These are phyloP conservation scores for Nadsonia fulvescens DNA, from an alignment of 805 yeast genomes.

Conservation along the genomic window DNA sequence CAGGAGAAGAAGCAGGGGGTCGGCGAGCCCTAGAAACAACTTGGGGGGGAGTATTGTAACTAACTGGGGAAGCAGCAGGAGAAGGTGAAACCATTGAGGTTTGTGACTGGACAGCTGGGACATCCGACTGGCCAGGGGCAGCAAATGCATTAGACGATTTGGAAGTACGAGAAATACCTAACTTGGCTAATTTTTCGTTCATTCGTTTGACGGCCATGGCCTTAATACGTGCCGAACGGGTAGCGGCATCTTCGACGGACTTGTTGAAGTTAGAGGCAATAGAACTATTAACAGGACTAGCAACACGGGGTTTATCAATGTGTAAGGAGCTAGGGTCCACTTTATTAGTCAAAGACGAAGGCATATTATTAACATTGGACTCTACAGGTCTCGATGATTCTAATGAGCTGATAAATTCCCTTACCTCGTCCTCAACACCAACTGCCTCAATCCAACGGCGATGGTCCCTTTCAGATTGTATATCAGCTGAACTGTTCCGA, in stretches of 20 bases:
- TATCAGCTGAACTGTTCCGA: constrained; percentile 20
- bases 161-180: constrained; percentile 35
- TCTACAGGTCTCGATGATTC: constrained; percentile 7
- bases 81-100: constrained; percentile 4
- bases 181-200: constrained; percentile 69
- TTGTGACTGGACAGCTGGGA: constrained; percentile 1
- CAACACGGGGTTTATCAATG: constrained; percentile 2
- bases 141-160: constrained; percentile 3
- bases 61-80: constrained; percentile 5
- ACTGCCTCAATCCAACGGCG: constrained; percentile 69
- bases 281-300: constrained; percentile 3
- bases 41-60: background rate
- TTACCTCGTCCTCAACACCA: constrained; percentile 55
- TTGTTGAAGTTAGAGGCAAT: constrained; percentile 1
- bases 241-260: constrained; percentile 29
- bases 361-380: constrained; percentile 1
- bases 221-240: constrained; percentile 62
- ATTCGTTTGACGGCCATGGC: constrained; percentile 68
- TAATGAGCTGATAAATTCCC: constrained; percentile 40
- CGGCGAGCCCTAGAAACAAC: constrained; percentile 7
- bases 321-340: background rate
- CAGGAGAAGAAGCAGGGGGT: constrained; percentile 3
- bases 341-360: background rate
- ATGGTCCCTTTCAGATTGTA: constrained; percentile 26
- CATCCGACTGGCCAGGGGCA: constrained; percentile 6